phyloP scores from a whole-genome alignment of 2,329 filamentous ascomycete species.

The Scopulariopsis brevicaulis region DNA sequence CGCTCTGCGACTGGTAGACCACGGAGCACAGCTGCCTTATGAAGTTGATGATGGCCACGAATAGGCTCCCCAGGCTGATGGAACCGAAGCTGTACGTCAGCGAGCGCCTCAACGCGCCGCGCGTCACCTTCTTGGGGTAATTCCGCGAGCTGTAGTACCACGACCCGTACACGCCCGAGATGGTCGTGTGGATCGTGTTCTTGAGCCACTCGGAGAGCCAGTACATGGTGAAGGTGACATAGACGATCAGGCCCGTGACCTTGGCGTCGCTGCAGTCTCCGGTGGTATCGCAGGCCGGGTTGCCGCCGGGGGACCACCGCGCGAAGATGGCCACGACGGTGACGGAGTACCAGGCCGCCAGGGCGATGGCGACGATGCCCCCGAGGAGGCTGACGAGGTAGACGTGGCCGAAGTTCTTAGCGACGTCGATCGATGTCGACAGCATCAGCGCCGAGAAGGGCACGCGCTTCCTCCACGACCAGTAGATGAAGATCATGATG shows the following conservation, averaged over 20 bases:
- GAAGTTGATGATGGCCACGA: slow-evolving; percentile 81
- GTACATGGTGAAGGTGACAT: slow-evolving; percentile 83
- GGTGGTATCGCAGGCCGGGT: slow-evolving; percentile 37
- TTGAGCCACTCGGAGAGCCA: slow-evolving; percentile 93
- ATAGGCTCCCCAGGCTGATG: slow-evolving; percentile 73
- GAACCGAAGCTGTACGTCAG: slow-evolving; percentile 89
- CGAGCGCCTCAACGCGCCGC: slow-evolving; percentile 70
- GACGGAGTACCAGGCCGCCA: slow-evolving; percentile 76
- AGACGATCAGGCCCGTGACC: slow-evolving; percentile 75
- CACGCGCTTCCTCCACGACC: slow-evolving; percentile 80
- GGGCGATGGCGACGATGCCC: slow-evolving; percentile 62
- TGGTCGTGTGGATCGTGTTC: slow-evolving; percentile 80
- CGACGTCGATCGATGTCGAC: slow-evolving; percentile 73
- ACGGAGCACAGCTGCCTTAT: slow-evolving; percentile 72
- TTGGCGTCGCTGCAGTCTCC: slow-evolving; percentile 62
- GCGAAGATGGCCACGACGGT: slow-evolving; percentile 81
- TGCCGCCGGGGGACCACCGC: slow-evolving; percentile 54
- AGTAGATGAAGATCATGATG: slow-evolving; percentile 74
- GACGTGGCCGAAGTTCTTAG: slow-evolving; percentile 74
- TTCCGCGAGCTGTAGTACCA: slow-evolving; percentile 77
- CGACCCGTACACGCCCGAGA: slow-evolving; percentile 79
- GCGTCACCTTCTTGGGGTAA: slow-evolving; percentile 67
- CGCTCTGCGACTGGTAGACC: slow-evolving; percentile 52
- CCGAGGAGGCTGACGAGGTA: slow-evolving; percentile 79
- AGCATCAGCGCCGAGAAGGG: slow-evolving; percentile 89